phyloP scores from a whole-genome alignment of 257 asterid species.

The Linderniella brevidens region DNA sequence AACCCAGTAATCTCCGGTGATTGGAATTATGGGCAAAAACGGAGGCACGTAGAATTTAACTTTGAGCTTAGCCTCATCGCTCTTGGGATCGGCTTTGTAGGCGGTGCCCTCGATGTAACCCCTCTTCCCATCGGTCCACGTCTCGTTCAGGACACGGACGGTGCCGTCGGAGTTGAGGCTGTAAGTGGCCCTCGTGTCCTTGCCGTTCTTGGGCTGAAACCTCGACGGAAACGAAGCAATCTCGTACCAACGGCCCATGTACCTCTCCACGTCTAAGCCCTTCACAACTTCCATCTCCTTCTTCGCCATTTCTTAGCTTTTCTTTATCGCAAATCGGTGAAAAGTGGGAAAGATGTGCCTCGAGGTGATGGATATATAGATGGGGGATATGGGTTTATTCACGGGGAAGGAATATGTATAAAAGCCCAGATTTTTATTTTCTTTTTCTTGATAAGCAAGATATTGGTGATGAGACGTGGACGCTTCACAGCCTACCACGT shows the following conservation, averaged over 20 bases:
- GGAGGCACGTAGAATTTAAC: slow-evolving; percentile 46
- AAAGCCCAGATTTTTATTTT: too few relatives aligned
- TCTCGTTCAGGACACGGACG: slow-evolving; percentile 59
- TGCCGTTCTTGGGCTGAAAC: slow-evolving; percentile 55
- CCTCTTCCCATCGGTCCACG: slow-evolving; percentile 68
- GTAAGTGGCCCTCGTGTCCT: slow-evolving; percentile 71
- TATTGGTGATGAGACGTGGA: too few relatives aligned
- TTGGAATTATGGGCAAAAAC: slow-evolving; percentile 46
- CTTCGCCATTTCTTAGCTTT: slow-evolving; percentile 22
- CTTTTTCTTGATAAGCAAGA: too few relatives aligned
- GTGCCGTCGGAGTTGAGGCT: slow-evolving; percentile 52
- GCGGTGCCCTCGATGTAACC: slow-evolving; percentile 54
- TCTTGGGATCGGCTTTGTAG: slow-evolving; percentile 45
- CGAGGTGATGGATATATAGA: neutral
- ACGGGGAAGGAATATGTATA: too few relatives aligned
- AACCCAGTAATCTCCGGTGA: slow-evolving; percentile 51
- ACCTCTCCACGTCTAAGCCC: slow-evolving; percentile 35
- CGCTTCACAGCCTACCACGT: too few relatives aligned
- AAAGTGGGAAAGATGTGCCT: neutral
- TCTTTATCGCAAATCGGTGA: neutral
- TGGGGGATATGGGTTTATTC: too few relatives aligned
- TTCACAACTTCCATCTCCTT: slow-evolving; percentile 56
- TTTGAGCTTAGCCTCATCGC: slow-evolving; percentile 59
- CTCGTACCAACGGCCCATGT: slow-evolving; percentile 95
- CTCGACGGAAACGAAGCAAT: slow-evolving; percentile 67